These are phyloP conservation scores for Penicillium manginii DNA, from an alignment of 495 filamentous ascomycete species.

Conservation along the genomic window DNA sequence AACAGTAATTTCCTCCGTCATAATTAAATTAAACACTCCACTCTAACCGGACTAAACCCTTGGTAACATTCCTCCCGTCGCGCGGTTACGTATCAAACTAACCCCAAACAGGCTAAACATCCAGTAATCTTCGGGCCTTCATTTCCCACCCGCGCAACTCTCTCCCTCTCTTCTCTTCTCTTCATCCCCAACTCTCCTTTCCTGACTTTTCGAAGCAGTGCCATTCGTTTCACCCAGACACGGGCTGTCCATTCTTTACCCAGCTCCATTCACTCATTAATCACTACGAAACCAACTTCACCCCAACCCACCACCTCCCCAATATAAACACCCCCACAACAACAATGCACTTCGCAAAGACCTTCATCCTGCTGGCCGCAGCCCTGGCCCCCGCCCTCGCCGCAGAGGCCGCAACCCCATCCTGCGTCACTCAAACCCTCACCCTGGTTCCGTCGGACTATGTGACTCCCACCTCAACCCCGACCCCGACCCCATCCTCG, in stretches of 20 bases:
- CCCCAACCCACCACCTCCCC: conserved; percentile 10
- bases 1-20: no score
- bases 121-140: conserved; percentile 11
- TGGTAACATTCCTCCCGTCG: conserved; percentile 24
- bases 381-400: conserved; percentile 40
- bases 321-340: conserved; percentile 11
- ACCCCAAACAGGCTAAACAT: conserved; percentile 10
- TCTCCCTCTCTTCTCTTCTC: conserved; percentile 18
- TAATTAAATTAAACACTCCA: background rate
- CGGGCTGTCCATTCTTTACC: conserved; percentile 45
- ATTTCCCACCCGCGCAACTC: conserved; percentile 28
- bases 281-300: conserved; percentile 2
- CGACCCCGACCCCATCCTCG: conserved; percentile 26
- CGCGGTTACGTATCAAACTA: conserved; percentile 21
- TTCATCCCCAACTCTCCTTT: conserved; percentile 18
- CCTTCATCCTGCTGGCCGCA: conserved; percentile 34
- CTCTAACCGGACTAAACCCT: background rate
- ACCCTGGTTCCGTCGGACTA: conserved; percentile 40
- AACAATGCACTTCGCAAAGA: conserved; percentile 45
- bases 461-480: conserved; percentile 31
- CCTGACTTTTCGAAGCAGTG: conserved; percentile 33
- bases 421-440: conserved; percentile 31
- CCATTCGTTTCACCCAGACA: conserved; percentile 34
- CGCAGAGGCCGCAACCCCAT: conserved; percentile 27
- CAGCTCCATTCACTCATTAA: conserved; percentile 43